A percentile compares a stretch with the other conserved stretches of the same genome.
Evolutionary conservation across 2,329 filamentous ascomycete genomes (phyloP).

Genomic region (Dothiorella sarmentorum): DNA sequence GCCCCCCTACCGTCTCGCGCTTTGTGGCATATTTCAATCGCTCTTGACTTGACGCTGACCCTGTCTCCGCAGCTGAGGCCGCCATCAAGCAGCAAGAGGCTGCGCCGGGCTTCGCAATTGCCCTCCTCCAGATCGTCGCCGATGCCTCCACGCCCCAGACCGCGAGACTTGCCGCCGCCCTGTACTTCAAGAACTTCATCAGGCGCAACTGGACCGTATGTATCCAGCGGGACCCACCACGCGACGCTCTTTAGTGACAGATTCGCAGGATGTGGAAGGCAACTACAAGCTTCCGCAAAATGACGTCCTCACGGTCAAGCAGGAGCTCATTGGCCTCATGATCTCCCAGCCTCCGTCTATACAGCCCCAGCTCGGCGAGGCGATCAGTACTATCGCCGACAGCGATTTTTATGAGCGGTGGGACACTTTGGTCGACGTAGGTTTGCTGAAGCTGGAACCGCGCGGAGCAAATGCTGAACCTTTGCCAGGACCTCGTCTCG

Average conservation of each 20-base stretch:
- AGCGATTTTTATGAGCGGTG: slow-evolving; percentile 96
- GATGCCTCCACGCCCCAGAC: slow-evolving; percentile 68
- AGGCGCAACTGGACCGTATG: slow-evolving; percentile 83
- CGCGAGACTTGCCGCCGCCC: slow-evolving; percentile 79
- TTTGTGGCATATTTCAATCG: neutral
- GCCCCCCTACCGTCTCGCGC: too few species aligned
- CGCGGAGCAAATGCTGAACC: slow-evolving; percentile 3
- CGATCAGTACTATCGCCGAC: slow-evolving; percentile 94
- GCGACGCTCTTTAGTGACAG: slow-evolving; percentile 18
- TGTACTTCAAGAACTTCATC: slow-evolving; percentile 99
- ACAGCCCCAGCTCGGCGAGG: slow-evolving; percentile 91
- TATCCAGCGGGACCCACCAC: slow-evolving; percentile 21
- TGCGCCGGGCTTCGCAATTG: slow-evolving; percentile 82
- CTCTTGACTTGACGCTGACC: slow-evolving; percentile 23
- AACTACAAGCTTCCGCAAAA: slow-evolving; percentile 80
- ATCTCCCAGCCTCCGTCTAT: slow-evolving; percentile 83
- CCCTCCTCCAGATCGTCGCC: slow-evolving; percentile 84
- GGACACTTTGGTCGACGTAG: slow-evolving; percentile 87
- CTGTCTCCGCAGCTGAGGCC: slow-evolving; percentile 65
- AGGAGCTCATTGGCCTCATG: slow-evolving; percentile 94
- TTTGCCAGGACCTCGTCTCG: slow-evolving; percentile 72
- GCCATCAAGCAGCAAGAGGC: slow-evolving; percentile 74
- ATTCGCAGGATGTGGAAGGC: slow-evolving; percentile 74
- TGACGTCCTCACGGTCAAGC: slow-evolving; percentile 89
- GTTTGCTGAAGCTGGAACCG: slow-evolving; percentile 24